Evolutionary conservation across 345 rosid genomes (phyloP), one percentile per base, ranked within the genome.

Genomic region (Rhizophora apiculata): DNA sequence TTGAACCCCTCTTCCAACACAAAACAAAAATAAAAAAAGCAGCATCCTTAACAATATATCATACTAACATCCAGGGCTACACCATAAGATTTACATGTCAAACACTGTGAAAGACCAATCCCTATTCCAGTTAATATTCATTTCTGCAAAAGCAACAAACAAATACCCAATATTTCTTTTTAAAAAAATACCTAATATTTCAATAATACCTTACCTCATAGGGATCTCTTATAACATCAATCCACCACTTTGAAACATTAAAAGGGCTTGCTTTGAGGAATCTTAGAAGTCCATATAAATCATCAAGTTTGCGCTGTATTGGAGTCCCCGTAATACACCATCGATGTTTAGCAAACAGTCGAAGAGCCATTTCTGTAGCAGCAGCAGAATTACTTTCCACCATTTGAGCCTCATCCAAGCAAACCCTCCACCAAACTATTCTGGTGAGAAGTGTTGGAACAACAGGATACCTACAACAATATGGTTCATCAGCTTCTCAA

Each of bases 291-390:
- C 98, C 97, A 82, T 79, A 85, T 57, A 94, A 80, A 84, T 94
- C 98, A 87, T 94, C 98, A 71, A 94, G 88, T 80, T 91, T 89
- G 60, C 92, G 88, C 72, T 94, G 98, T 78, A 91, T 84, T 53
- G 98, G 98, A 77, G 98, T 94, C 76, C 97, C 98, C 9, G 97
- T 89, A 61, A 94, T 86, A 78, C 98, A 94, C 98, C 98, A 94
- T 30, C 86, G 93, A 71, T 91, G 82, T 74, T 82, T 94, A 54
- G 95, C 81, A 75, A 85, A 76, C 65, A 94, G 80, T 73, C 96
- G 85, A 74, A 89, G 74, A 49, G 97, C 97, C 98, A 94, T 94
- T 83, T 94, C 97, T 73, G 98, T 78, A 48, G 98, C 97, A 73
- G 95, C 90, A 65, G 96, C 90, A 79, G 87, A 80, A 84, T 86